phyloP scores from a whole-genome alignment of 139 green algal genomes.

The Pleodorina starrii region DNA sequence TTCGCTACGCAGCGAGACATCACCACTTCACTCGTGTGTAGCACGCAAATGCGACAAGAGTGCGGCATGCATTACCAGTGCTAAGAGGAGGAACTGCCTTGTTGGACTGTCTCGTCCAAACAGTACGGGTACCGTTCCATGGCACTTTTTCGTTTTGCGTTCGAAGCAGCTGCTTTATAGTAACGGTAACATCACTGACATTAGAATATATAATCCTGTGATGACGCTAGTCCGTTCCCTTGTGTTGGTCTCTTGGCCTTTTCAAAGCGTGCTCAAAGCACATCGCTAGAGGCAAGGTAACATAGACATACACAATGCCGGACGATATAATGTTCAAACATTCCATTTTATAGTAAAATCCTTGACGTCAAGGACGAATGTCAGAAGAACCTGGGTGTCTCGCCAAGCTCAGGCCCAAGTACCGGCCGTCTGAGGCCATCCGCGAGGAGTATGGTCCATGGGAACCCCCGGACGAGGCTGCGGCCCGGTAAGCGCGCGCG shows the following conservation, averaged over 20 bases:
- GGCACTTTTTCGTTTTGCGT: too few relatives aligned
- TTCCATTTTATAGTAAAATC: background rate
- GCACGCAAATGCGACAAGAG: too few relatives aligned
- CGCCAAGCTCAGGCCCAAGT: background rate
- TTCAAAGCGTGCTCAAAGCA: background rate
- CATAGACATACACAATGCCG: background rate
- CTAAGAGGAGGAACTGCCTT: too few relatives aligned
- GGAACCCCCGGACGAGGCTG: background rate
- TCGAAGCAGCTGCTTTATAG: too few relatives aligned
- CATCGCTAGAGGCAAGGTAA: background rate
- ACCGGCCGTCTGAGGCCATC: background rate
- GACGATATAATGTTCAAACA: background rate
- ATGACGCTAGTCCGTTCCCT: too few relatives aligned
- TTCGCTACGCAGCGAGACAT: conserved; percentile 1
- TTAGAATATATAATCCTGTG: too few relatives aligned
- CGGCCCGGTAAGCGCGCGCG: conserved; percentile 15
- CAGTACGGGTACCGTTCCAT: too few relatives aligned
- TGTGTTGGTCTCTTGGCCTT: too few relatives aligned
- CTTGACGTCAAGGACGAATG: conserved; percentile 1
- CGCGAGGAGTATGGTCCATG: conserved; percentile 38
- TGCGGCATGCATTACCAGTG: too few relatives aligned
- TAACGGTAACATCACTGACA: too few relatives aligned
- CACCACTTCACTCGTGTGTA: too few relatives aligned
- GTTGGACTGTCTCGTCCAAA: too few relatives aligned
- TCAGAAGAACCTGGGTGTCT: conserved; percentile 17